Percentiles rank a stretch among this genome's conserved stretches.
Conservation (phyloP, 257 asterid species). For the Scutellaria baicalensis region DNA sequence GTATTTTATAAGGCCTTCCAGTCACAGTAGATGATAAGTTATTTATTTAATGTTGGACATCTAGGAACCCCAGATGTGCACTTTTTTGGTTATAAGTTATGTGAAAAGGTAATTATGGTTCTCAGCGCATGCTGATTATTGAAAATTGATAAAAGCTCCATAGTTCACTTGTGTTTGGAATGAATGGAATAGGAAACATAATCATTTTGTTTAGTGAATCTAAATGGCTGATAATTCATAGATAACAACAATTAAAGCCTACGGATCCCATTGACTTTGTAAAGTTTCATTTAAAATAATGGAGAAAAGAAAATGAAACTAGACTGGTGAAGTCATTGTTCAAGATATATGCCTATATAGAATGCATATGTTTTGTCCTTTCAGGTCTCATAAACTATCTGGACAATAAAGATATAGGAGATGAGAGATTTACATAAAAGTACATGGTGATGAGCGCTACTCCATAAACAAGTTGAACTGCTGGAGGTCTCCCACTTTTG, state of each 20-base stretch:
- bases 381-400: neutral
- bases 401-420: neutral
- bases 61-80: neutral
- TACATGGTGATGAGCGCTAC: neutral
- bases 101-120: neutral
- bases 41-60: neutral
- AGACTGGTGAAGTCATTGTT: neutral
- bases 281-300: neutral
- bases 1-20: neutral
- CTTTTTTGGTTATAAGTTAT: neutral
- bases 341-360: neutral
- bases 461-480: neutral
- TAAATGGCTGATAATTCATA: neutral
- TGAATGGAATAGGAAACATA: neutral
- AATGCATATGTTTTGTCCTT: neutral
- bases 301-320: neutral
- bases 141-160: neutral
- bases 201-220: neutral
- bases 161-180: neutral
- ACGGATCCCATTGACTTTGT: neutral
- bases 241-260: neutral
- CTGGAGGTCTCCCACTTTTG: neutral
- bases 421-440: neutral
- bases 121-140: neutral
- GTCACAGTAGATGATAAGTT: neutral